phyloP scores from a whole-genome alignment of 495 filamentous ascomycete species.

The Cercophora scortea region DNA sequence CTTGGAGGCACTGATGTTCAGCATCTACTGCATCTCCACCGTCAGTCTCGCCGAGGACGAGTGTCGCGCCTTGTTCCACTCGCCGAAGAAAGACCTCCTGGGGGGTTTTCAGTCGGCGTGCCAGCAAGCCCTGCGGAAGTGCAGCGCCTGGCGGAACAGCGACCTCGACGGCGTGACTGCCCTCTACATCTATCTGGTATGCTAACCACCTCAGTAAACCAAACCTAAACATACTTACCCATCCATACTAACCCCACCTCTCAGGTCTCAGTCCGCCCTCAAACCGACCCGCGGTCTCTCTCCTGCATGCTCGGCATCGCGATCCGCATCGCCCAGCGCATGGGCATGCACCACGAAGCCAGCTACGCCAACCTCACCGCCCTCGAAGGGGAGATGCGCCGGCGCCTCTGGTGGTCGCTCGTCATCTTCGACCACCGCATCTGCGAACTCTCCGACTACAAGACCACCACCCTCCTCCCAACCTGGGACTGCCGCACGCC shows the following conservation, averaged over 20 bases:
- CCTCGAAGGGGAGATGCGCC: constrained; percentile 51
- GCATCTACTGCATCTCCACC: constrained; percentile 47
- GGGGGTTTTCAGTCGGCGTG: constrained; percentile 43
- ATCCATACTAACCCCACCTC: not conserved
- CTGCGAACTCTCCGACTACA: constrained; percentile 34
- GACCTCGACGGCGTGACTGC: constrained; percentile 52
- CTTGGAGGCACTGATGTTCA: constrained; percentile 46
- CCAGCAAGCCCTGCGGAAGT: constrained; percentile 47
- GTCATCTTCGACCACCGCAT: constrained; percentile 45
- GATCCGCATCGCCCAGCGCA: constrained; percentile 46
- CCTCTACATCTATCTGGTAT: constrained; percentile 52
- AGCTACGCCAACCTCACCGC: constrained; percentile 18
- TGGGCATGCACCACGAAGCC: constrained; percentile 45
- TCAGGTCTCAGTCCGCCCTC: constrained; percentile 42
- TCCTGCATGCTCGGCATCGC: constrained; percentile 47
- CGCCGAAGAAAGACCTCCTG: constrained; percentile 35
- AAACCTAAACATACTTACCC: too few species aligned
- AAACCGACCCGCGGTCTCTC: constrained; percentile 43
- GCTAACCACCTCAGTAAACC: constrained; percentile 21
- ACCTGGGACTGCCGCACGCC: constrained; percentile 50
- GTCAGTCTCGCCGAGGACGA: constrained; percentile 36
- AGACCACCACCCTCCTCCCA: constrained; percentile 30
- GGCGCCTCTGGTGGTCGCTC: constrained; percentile 54
- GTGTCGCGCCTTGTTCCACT: constrained; percentile 33
- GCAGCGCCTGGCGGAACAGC: constrained; percentile 31